Conservation (phyloP, 1,284 basidiomycete species). For the Trichosporon sp. region DNA sequence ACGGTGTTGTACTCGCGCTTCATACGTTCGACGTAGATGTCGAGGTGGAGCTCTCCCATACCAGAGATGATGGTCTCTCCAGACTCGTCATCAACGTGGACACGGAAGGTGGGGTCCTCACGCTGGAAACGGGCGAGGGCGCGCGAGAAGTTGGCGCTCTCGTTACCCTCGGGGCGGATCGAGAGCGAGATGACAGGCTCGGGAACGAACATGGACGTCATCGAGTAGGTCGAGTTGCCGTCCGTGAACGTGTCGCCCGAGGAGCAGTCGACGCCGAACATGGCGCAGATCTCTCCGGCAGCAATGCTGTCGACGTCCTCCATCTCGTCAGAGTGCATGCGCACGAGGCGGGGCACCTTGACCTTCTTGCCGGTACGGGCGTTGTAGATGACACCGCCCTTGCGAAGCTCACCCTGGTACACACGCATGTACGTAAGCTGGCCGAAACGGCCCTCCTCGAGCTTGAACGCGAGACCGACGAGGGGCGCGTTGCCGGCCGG, state of each 20-base stretch:
- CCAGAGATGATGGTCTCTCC: constrained; percentile 99
- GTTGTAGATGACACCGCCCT: constrained; percentile 84
- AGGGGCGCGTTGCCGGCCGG: constrained; percentile 84
- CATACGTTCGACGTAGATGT: constrained; percentile 99
- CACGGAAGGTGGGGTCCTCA: constrained; percentile 98
- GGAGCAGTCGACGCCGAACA: constrained; percentile 98
- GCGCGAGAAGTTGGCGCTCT: constrained; percentile 93
- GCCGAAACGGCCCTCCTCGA: constrained; percentile 96
- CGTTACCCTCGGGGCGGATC: constrained; percentile 86
- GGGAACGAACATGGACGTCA: constrained; percentile 99
- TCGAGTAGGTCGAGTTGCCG: constrained; percentile 79
- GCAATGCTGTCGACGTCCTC: constrained; percentile 96
- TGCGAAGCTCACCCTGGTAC: constrained; percentile 90
- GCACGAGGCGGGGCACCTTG: constrained; percentile 94
- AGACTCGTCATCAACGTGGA: constrained; percentile 90
- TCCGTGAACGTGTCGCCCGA: constrained; percentile 98
- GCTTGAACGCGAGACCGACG: constrained; percentile 95
- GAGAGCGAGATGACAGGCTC: constrained; percentile 97
- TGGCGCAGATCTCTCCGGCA: constrained; percentile 99
- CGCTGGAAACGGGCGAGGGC: constrained; percentile 98
- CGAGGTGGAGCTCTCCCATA: constrained; percentile 98
- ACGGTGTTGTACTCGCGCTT: constrained; percentile 94
- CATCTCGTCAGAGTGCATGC: constrained; percentile 99
- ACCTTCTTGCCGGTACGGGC: constrained; percentile 95
- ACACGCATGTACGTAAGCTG: constrained; percentile 99